phyloP scores from a whole-genome alignment of 2,329 filamentous ascomycete species.

The Pseudocercospora cruenta region DNA sequence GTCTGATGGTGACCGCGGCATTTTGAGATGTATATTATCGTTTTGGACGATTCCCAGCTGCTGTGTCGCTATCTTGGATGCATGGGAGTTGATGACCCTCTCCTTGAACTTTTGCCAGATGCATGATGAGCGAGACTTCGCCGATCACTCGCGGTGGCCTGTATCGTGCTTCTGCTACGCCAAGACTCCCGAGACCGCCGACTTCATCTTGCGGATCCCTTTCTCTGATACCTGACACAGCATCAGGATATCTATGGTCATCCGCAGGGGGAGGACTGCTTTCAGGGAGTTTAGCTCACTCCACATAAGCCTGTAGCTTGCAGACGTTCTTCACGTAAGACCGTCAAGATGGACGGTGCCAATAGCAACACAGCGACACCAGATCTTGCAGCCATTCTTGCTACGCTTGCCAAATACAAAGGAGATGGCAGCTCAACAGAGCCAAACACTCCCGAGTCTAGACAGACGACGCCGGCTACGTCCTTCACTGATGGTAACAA shows the following conservation, averaged over 20 bases:
- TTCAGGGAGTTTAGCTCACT: too few relatives aligned
- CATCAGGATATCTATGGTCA: too few relatives aligned
- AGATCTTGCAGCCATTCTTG: constrained; percentile 40
- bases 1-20: constrained; percentile 73
- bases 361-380: constrained; percentile 23
- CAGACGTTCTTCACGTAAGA: too few relatives aligned
- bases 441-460: constrained; percentile 6
- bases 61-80: constrained; percentile 9
- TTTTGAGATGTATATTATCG: constrained; percentile 29
- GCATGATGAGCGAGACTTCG: constrained; percentile 2
- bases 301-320: too few relatives aligned
- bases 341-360: not conserved
- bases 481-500: constrained; percentile 2
- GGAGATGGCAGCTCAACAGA: not conserved
- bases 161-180: not conserved
- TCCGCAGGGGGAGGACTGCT: too few relatives aligned
- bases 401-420: constrained; percentile 37
- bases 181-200: not conserved
- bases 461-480: not conserved
- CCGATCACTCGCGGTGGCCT: not conserved
- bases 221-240: not conserved
- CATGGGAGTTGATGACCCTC: constrained; percentile 15
- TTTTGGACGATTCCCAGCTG: not conserved
- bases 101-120: constrained; percentile 6
- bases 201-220: not conserved